Percentiles rank a stretch among this genome's conserved stretches.
phyloP scores from a whole-genome alignment of 2,329 filamentous ascomycete species.

The Colletotrichum siamense region DNA sequence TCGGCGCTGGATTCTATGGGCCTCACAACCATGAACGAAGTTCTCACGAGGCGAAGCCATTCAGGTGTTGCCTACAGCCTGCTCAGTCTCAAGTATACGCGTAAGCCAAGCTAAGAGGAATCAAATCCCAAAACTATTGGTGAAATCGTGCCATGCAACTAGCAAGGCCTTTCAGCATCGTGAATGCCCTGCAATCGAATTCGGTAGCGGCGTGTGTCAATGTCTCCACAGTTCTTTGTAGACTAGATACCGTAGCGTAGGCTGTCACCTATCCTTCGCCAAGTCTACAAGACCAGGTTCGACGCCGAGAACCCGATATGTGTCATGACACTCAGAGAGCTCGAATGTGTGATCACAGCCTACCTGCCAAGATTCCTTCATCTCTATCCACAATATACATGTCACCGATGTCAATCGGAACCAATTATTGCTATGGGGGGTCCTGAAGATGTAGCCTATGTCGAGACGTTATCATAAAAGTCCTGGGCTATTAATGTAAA shows the following conservation, averaged over 20 bases:
- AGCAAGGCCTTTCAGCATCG: background rate
- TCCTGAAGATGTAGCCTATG: background rate
- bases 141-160: background rate
- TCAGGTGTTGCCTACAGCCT: background rate
- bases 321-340: background rate
- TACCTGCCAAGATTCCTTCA: background rate
- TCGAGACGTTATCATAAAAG: background rate
- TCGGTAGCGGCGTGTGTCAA: background rate
- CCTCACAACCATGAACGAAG: background rate
- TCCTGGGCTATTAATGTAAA: background rate
- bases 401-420: background rate
- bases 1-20: background rate
- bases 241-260: fast-evolving
- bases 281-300: background rate
- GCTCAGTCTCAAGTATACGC: background rate
- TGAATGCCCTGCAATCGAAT: background rate
- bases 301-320: background rate
- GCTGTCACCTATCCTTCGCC: background rate
- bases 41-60: background rate
- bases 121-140: background rate
- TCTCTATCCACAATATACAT: background rate
- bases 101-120: background rate
- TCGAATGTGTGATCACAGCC: background rate
- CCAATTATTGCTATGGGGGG: background rate
- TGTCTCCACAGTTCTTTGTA: background rate